phyloP scores from a whole-genome alignment of 2,329 filamentous ascomycete genomes.

The Cladophialophora yegresii region DNA sequence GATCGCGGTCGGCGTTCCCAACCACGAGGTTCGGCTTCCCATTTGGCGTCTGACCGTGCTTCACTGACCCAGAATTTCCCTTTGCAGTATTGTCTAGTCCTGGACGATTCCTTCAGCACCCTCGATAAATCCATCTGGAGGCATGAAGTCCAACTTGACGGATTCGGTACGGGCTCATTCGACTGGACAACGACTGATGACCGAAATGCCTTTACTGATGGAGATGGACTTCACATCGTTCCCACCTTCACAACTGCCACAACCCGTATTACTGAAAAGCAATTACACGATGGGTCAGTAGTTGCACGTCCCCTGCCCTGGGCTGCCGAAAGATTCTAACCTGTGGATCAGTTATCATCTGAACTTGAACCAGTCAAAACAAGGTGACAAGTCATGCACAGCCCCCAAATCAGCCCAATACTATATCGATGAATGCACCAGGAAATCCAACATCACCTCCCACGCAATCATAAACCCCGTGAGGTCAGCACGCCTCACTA shows the following conservation, averaged over 20 bases:
- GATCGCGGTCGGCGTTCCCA: constrained; percentile 28
- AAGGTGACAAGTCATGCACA: constrained; percentile 27
- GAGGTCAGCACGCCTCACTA: constrained; percentile 53
- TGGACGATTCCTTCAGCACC: constrained; percentile 54
- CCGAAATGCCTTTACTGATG: constrained; percentile 53
- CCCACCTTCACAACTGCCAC: constrained; percentile 52
- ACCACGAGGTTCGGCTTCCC: constrained; percentile 28
- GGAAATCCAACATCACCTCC: constrained; percentile 47
- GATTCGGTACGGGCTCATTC: constrained; percentile 54
- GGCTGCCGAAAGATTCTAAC: constrained; percentile 34
- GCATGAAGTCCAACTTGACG: constrained; percentile 53
- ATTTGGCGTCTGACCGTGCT: constrained; percentile 21
- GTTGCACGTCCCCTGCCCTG: constrained; percentile 19
- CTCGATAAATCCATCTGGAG: constrained; percentile 51
- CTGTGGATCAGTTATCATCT: constrained; percentile 37
- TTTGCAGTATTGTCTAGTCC: constrained; percentile 60
- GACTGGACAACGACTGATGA: constrained; percentile 57
- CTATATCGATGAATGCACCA: constrained; percentile 33
- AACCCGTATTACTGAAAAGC: constrained; percentile 37
- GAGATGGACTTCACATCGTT: constrained; percentile 57
- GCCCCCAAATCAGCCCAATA: constrained; percentile 19
- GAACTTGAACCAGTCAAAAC: constrained; percentile 45
- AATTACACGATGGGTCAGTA: constrained; percentile 31
- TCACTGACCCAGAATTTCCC: constrained; percentile 21
- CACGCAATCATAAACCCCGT: constrained; percentile 53